These are phyloP conservation scores for Corymbia maculata DNA, from an alignment of 345 rosid genomes.

Conservation along the genomic window DNA sequence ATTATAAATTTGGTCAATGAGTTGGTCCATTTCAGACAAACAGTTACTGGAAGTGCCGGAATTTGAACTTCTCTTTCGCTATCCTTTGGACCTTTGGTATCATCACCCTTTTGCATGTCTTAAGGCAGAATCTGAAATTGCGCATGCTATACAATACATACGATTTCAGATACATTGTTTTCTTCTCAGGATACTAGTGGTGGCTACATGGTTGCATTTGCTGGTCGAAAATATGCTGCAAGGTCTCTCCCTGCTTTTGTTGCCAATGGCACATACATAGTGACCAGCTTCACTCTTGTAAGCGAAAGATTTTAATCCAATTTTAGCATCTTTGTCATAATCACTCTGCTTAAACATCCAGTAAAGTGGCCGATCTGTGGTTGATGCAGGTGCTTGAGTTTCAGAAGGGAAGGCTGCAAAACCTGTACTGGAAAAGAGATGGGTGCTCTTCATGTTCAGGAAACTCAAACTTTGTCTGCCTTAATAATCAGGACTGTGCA, in stretches of 20 bases:
- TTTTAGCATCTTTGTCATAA: neutral
- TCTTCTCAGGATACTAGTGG: slow-evolving; percentile 43
- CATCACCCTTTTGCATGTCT: neutral
- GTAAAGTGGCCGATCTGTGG: neutral
- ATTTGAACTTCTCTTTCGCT: neutral
- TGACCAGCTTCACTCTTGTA: slow-evolving; percentile 96
- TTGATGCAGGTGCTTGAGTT: slow-evolving; percentile 75
- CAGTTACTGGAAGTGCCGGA: neutral
- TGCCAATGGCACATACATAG: slow-evolving; percentile 53
- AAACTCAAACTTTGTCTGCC: slow-evolving; percentile 53
- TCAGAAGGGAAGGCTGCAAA: slow-evolving; percentile 85
- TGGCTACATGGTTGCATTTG: slow-evolving; percentile 98
- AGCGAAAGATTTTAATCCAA: slow-evolving; percentile 1
- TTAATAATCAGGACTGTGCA: slow-evolving; percentile 82
- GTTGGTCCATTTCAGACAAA: neutral
- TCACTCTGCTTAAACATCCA: neutral
- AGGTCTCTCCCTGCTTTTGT: slow-evolving; percentile 80
- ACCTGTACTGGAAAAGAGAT: slow-evolving; percentile 92
- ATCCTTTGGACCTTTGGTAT: neutral
- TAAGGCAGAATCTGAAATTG: neutral
- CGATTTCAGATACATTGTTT: neutral
- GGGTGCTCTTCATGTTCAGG: slow-evolving; percentile 80
- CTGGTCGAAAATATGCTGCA: slow-evolving; percentile 94
- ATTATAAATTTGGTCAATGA: neutral
- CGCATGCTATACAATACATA: neutral